Evolutionary conservation across 805 yeast species (phyloP).

Genomic region (Zygoascus bituminiphila): DNA sequence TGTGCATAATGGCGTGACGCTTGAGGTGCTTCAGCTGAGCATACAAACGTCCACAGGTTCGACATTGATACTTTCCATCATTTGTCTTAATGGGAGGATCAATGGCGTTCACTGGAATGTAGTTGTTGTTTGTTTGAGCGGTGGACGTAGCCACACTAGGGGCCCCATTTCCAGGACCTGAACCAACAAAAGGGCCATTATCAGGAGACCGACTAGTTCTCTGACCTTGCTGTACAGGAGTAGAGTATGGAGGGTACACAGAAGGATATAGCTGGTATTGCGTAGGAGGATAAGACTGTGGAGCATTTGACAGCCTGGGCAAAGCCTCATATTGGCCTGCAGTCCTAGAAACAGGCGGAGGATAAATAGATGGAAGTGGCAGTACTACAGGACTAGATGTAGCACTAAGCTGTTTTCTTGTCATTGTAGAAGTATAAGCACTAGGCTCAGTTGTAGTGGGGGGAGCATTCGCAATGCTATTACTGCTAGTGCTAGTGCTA

Average conservation of each 20-base stretch:
- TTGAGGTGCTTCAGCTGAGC: constrained; percentile 3
- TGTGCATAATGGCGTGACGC: constrained; percentile 3
- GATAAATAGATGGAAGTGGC: background rate
- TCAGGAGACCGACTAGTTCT: background rate
- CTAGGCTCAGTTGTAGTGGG: background rate
- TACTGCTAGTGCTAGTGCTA: background rate
- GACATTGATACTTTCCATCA: constrained; percentile 2
- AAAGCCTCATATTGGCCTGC: background rate
- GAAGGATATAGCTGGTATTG: background rate
- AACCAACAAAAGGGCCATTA: background rate
- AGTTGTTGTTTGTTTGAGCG: background rate
- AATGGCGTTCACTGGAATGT: background rate
- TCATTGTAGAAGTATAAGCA: background rate
- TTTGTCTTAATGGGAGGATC: background rate
- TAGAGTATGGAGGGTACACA: background rate
- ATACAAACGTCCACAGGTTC: background rate
- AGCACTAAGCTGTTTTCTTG: background rate
- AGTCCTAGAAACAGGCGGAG: background rate
- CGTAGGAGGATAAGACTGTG: background rate
- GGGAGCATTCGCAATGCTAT: background rate
- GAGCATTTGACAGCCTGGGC: background rate
- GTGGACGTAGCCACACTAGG: background rate
- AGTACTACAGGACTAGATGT: background rate
- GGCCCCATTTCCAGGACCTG: background rate
- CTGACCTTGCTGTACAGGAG: background rate